Base-by-base conservation (phyloP, 352 stramenopile species). In the Phytophthora crassamura region DNA sequence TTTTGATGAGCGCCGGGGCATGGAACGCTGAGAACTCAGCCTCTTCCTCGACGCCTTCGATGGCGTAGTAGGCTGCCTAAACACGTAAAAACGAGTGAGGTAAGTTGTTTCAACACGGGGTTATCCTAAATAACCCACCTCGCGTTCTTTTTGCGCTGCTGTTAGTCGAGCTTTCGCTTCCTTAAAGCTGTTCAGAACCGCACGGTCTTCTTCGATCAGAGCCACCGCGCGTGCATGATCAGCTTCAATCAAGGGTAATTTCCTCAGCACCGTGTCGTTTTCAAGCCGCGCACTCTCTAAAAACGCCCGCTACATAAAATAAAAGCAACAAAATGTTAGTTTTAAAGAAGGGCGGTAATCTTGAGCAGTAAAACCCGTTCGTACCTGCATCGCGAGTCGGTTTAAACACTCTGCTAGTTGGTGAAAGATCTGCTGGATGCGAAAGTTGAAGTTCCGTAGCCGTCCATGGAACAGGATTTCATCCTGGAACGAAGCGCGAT, bases 11-110 rank as follows among this genome's bases (percentile, higher is more conserved):
- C 20, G 86, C 72, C 7, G 80, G 78, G 0, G 78, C 82, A 47
- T 94, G 82, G 16, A 84, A 86, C 43, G 91, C 85, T 0, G 84
- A 82, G 52, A 93, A 89, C 50, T 91, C 80, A 1, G 84, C 84
- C 39, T 93, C 84, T 66, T 94, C 82, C 58, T 93, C 82, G 1
- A 91, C 81, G 3, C 84, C 86, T 77, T 90, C 80, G 3, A 87
- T 78, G 0, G 76, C 77, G 32, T 82, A 75, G 51, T 75, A 74
- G 2, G 79, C 80, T 7, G 55, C 53, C 78, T 88, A 51, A 36
- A 8, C 25, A 35, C 20, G 40, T 11, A 25, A 20, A 51, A 11
- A n/a, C 14, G 25, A 36, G 41, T n/a, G 12, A 15, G n/a, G 20
- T 14, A n/a, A 2, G 5, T 32, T 39, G 6, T 11, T n/a, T 30